Evolutionary conservation across 2,329 filamentous ascomycete species (phyloP), one percentile per base, ranked within the genome.

Genomic region (Sclerotinia sclerotiorum): DNA sequence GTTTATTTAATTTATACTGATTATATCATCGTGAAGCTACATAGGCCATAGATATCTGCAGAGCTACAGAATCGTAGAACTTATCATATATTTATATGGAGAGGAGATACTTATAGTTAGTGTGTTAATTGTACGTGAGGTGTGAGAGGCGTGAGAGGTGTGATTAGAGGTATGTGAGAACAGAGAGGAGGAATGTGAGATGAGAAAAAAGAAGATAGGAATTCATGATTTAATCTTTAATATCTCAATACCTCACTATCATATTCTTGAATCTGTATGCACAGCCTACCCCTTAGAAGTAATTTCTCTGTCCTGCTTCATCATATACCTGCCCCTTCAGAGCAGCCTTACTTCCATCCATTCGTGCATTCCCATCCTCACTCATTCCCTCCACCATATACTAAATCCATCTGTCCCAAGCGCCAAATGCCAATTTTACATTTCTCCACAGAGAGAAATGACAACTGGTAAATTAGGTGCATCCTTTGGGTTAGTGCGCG

Each of bases 401-500:
- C 13, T 3, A 8, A 46, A n/a, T 7, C 4, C 21, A 7, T 19
- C 11, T 29, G 32, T 29, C 21, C n/a, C 24, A 39, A 27, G 8
- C n/a, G 46, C 17, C 46, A 27, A 27, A 5, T 29, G 46, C 17
- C 46, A 27, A n/a, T n/a, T n/a, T 35, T 61, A 98, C 93, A 98
- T 97, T 84, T 98, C 93, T 42, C 95, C 95, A 77, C 94, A 97
- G 82, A 96, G 89, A 13, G 88, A 84, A 76, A 99, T 89, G 19
- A 88, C 86, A 2, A 98, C 90, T 77, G 97, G 94, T 78, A 94
- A 82, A 73, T 91, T 91, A 4, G 94, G 95, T 77, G 91, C 87
- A 77, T 97, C 94, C 78, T 91, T 87, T 63, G 86, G 87, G 46
- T 84, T 82, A 13, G 92, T 95, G 79, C 94, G 90, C 44, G 92